phyloP scores from a whole-genome alignment of 169 alveolate species.

The Eimeria sp. region DNA sequence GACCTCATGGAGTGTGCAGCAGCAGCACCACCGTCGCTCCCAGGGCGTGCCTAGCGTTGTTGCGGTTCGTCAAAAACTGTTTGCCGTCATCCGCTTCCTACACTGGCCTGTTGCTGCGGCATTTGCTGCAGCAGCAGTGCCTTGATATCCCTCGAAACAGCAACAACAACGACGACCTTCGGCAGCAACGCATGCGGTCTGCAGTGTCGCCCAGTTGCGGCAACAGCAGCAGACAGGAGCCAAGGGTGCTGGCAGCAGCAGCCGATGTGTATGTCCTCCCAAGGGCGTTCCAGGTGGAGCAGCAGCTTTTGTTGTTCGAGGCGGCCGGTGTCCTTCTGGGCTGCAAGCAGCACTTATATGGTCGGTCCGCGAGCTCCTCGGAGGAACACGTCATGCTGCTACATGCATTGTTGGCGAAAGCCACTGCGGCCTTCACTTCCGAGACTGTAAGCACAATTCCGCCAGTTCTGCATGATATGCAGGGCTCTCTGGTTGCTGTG shows the following conservation, averaged over 20 bases:
- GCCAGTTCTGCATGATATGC: not conserved
- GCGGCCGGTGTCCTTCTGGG: constrained; percentile 69
- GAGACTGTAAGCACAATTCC: not conserved
- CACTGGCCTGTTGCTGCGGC: constrained; percentile 68
- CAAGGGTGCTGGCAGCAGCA: constrained; percentile 57
- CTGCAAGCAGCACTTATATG: constrained; percentile 48
- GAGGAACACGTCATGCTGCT: constrained; percentile 47
- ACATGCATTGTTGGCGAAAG: constrained; percentile 59
- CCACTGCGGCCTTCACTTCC: constrained; percentile 60
- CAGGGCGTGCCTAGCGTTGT: constrained; percentile 66
- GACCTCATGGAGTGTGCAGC: constrained; percentile 70
- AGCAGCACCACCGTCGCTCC: constrained; percentile 63
- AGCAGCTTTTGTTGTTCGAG: constrained; percentile 56
- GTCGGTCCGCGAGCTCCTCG: not conserved
- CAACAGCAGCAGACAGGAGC: constrained; percentile 74
- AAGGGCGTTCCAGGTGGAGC: constrained; percentile 73
- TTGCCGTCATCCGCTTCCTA: constrained; percentile 59
- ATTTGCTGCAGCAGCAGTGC: constrained; percentile 75
- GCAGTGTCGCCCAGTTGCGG: constrained; percentile 53
- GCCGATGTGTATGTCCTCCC: constrained; percentile 63
- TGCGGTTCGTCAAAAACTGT: constrained; percentile 62
- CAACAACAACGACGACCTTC: not conserved
- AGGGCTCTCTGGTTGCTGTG: not conserved
- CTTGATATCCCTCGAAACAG: constrained; percentile 59
- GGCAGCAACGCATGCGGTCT: constrained; percentile 59